Conservation (phyloP, 2,329 filamentous ascomycete species). For the Trichophyton schoenleinii region DNA sequence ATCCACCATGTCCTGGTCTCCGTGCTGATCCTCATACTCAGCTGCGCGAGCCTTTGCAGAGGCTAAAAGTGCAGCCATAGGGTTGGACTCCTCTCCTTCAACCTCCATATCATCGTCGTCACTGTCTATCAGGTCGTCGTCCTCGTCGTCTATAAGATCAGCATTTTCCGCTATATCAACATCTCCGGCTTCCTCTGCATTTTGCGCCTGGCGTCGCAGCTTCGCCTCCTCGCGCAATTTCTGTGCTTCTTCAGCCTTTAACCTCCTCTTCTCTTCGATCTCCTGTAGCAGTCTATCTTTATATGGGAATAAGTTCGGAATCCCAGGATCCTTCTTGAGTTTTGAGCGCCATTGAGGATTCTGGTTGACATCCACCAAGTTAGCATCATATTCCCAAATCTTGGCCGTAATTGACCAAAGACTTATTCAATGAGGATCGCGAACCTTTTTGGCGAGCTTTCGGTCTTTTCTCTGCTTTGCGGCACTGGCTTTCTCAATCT, state of each 20-base stretch:
- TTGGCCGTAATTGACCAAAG: neutral
- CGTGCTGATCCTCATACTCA: slow-evolving; percentile 56
- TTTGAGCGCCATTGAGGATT: slow-evolving; percentile 94
- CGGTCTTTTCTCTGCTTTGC: slow-evolving; percentile 83
- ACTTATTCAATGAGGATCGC: neutral
- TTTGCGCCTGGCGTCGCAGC: slow-evolving; percentile 28
- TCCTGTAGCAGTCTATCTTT: slow-evolving; percentile 91
- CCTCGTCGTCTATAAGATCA: slow-evolving; percentile 32
- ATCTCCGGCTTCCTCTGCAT: slow-evolving; percentile 20
- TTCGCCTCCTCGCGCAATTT: slow-evolving; percentile 56
- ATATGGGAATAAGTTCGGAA: slow-evolving; percentile 94
- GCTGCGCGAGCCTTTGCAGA: slow-evolving; percentile 68
- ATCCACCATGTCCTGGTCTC: slow-evolving; percentile 40
- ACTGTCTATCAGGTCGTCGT: slow-evolving; percentile 29
- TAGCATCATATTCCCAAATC: neutral
- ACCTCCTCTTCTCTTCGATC: slow-evolving; percentile 74
- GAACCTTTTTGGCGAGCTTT: slow-evolving; percentile 73
- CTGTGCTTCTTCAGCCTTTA: slow-evolving; percentile 67
- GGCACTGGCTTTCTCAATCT: slow-evolving; percentile 84
- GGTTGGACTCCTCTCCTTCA: slow-evolving; percentile 60
- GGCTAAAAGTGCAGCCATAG: slow-evolving; percentile 81
- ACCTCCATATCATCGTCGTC: slow-evolving; percentile 44
- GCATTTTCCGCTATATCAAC: slow-evolving; percentile 23
- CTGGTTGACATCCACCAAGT: slow-evolving; percentile 23
- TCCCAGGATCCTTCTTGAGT: slow-evolving; percentile 94